These are phyloP conservation scores for Spiraea crenata DNA, from an alignment of 331 rosid genomes.

Conservation along the genomic window DNA sequence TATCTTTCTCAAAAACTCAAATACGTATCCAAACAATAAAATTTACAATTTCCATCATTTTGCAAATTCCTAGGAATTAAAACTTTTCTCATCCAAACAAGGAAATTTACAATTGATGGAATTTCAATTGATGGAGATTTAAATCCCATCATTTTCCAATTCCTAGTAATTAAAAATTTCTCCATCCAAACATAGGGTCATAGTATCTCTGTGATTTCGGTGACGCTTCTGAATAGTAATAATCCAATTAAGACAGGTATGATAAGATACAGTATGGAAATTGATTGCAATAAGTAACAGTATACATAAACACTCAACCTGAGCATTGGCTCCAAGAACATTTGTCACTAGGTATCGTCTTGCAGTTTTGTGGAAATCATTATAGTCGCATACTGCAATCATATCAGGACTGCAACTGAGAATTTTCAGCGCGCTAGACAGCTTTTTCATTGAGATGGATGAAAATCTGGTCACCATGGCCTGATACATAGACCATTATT, in stretches of 20 bases:
- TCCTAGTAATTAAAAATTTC: too few relatives aligned
- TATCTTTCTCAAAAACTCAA: too few relatives aligned
- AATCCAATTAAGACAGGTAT: not conserved
- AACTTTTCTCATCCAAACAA: too few relatives aligned
- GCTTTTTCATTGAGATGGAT: conserved; percentile 69
- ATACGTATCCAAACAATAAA: too few relatives aligned
- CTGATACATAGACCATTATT: conserved; percentile 28
- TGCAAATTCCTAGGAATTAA: too few relatives aligned
- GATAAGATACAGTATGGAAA: not conserved
- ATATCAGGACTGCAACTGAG: conserved; percentile 58
- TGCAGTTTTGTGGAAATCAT: conserved; percentile 63
- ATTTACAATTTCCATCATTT: too few relatives aligned
- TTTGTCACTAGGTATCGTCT: conserved; percentile 48
- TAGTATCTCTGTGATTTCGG: conserved; percentile 47
- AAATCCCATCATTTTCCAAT: too few relatives aligned
- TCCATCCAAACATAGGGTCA: too few relatives aligned
- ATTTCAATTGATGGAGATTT: too few relatives aligned
- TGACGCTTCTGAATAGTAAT: conserved; percentile 57
- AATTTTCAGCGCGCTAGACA: conserved; percentile 49
- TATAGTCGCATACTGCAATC: conserved; percentile 78
- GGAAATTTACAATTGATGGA: too few relatives aligned
- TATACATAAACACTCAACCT: conserved; percentile 39
- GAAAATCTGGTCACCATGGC: conserved; percentile 74
- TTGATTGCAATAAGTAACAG: not conserved
- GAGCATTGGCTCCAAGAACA: conserved; percentile 70